These are phyloP conservation scores for Tulasnella sp. DNA, from an alignment of 768 basidiomycete genomes.

Conservation along the genomic window DNA sequence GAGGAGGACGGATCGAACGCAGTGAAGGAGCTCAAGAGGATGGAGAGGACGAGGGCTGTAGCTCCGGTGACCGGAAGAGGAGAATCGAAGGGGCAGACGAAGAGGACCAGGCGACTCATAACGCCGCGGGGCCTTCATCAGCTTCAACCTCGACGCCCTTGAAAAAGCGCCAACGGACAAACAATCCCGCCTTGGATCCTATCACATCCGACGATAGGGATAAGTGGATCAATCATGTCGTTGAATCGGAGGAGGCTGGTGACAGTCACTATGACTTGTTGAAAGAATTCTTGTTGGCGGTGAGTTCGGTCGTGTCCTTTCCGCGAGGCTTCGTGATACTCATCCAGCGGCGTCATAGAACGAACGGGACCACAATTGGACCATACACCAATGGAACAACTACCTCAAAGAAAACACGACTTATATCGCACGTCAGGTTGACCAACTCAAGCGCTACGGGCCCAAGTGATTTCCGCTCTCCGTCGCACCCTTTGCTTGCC, in stretches of 20 bases:
- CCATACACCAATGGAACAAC: not conserved
- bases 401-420: not conserved
- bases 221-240: not conserved
- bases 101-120: not conserved
- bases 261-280: not conserved
- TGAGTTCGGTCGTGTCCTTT: not conserved
- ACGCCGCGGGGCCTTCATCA: not conserved
- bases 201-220: not conserved
- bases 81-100: not conserved
- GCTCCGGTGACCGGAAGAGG: too few relatives aligned
- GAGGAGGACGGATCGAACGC: too few relatives aligned
- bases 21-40: too few relatives aligned
- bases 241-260: not conserved
- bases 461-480: too few relatives aligned
- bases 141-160: not conserved
- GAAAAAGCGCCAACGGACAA: not conserved
- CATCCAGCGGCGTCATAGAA: not conserved
- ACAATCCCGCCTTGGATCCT: not conserved
- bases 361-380: not conserved
- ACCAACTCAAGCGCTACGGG: not conserved
- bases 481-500: too few relatives aligned
- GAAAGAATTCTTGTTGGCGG: not conserved
- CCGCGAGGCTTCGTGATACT: too few relatives aligned
- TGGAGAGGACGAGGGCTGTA: too few relatives aligned
- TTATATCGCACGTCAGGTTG: not conserved